A percentile compares a stretch with the other conserved stretches of the same genome.
Evolutionary conservation across 176 grass and related monocot genomes (phyloP).

Genomic region (Carex littledalei): DNA sequence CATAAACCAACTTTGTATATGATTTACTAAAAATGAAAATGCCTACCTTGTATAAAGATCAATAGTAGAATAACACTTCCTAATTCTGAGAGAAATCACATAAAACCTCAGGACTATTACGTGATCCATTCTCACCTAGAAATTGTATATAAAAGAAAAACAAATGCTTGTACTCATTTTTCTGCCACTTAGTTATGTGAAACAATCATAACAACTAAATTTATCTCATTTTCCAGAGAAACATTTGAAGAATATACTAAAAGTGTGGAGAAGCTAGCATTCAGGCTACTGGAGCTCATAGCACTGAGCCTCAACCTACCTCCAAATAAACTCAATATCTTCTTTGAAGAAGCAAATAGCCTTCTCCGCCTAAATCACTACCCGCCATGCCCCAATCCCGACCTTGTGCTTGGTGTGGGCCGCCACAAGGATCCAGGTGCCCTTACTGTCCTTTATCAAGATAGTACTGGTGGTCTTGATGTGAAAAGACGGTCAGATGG

Average conservation of each 20-base stretch:
- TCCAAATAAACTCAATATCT: constrained; percentile 42
- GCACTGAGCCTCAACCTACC: constrained; percentile 48
- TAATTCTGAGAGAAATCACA: neutral
- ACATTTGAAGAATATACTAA: constrained; percentile 44
- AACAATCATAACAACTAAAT: neutral
- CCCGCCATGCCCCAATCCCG: constrained; percentile 71
- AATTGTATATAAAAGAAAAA: neutral
- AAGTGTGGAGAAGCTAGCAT: constrained; percentile 37
- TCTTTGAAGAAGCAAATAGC: constrained; percentile 56
- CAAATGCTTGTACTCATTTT: neutral
- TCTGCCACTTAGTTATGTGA: neutral
- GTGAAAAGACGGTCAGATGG: constrained; percentile 56
- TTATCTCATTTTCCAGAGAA: constrained; percentile 24
- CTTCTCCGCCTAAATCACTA: constrained; percentile 85
- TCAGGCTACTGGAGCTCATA: constrained; percentile 69
- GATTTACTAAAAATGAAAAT: neutral
- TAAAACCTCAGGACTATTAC: neutral
- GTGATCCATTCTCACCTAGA: neutral
- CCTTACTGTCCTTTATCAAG: constrained; percentile 77
- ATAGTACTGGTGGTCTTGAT: constrained; percentile 67
- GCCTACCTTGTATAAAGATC: neutral
- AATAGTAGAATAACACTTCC: neutral
- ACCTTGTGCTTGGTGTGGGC: constrained; percentile 71
- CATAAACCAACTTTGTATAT: neutral
- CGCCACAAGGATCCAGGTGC: constrained; percentile 81